Evolutionary conservation across 768 basidiomycete species (phyloP).

Genomic region (Suillus hirtellus): DNA sequence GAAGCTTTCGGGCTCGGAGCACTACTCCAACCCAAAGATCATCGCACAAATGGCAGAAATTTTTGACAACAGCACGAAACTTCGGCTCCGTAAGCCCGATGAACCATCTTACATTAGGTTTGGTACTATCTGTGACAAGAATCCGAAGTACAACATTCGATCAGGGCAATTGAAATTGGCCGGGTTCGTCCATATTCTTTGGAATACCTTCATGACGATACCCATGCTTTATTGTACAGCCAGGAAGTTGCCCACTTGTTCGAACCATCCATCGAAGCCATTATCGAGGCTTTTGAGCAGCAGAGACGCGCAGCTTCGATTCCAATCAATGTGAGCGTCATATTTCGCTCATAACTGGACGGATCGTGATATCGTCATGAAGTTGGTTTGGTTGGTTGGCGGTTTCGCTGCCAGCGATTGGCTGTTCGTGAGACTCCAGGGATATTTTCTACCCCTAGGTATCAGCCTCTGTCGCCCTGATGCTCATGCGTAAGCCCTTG

Average conservation of each 20-base stretch:
- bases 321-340: constrained; percentile 29
- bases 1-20: constrained; percentile 28
- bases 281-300: constrained; percentile 34
- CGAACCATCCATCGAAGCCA: constrained; percentile 41
- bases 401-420: constrained; percentile 52
- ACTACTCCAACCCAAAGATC: constrained; percentile 29
- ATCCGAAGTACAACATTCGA: constrained; percentile 34
- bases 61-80: constrained; percentile 40
- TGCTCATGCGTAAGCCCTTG: constrained; percentile 44
- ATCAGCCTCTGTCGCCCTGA: constrained; percentile 48
- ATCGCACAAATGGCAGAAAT: constrained; percentile 32
- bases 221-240: constrained; percentile 18
- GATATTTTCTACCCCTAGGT: constrained; percentile 35
- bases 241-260: constrained; percentile 41
- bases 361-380: background rate
- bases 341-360: background rate
- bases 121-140: constrained; percentile 36
- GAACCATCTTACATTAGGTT: constrained; percentile 41
- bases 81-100: constrained; percentile 37
- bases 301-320: constrained; percentile 24
- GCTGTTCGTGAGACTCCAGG: constrained; percentile 43
- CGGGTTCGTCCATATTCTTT: constrained; percentile 28
- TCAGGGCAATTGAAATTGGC: constrained; percentile 38
- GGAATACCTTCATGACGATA: background rate
- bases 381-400: constrained; percentile 50